phyloP scores from a whole-genome alignment of 352 stramenopile genomes.

The Phytopythium cucurbitacearum region DNA sequence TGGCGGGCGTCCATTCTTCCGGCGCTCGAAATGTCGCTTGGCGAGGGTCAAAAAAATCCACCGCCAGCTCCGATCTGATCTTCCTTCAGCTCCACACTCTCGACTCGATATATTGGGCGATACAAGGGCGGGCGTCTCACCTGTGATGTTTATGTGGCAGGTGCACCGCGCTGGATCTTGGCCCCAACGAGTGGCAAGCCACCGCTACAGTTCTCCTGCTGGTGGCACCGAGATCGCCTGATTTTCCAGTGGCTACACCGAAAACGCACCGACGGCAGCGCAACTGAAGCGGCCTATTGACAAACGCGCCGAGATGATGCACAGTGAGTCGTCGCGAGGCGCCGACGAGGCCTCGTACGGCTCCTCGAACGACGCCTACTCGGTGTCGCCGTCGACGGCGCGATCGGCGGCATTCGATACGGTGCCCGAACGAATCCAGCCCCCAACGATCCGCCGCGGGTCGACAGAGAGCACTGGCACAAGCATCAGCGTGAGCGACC shows the following conservation, averaged over 20 bases:
- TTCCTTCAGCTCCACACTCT: no score
- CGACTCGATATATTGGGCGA: no score
- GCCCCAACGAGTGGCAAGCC: no score
- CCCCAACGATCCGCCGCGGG: slow-evolving; percentile 12
- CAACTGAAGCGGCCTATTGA: no score
- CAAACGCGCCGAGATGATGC: neutral
- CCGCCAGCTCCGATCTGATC: neutral
- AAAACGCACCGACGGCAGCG: no score
- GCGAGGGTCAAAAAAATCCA: slow-evolving; percentile 2
- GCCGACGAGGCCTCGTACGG: slow-evolving; percentile 6
- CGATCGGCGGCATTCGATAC: slow-evolving; percentile 9
- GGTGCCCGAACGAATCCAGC: slow-evolving; percentile 5
- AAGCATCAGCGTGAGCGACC: slow-evolving; percentile 3
- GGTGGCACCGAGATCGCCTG: neutral
- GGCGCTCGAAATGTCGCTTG: slow-evolving; percentile 1
- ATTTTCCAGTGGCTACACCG: neutral
- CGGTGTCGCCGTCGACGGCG: slow-evolving; percentile 10
- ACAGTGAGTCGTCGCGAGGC: slow-evolving; percentile 3
- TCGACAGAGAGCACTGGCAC: slow-evolving; percentile 20
- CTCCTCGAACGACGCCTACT: slow-evolving; percentile 13
- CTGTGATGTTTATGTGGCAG: no score
- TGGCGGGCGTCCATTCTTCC: no score
- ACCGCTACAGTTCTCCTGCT: neutral
- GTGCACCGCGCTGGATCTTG: no score
- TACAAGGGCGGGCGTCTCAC: no score